These are phyloP conservation scores for Choanephora cucurbitarum DNA, from an alignment of 371 early-diverging fungal genomes.

Conservation along the genomic window DNA sequence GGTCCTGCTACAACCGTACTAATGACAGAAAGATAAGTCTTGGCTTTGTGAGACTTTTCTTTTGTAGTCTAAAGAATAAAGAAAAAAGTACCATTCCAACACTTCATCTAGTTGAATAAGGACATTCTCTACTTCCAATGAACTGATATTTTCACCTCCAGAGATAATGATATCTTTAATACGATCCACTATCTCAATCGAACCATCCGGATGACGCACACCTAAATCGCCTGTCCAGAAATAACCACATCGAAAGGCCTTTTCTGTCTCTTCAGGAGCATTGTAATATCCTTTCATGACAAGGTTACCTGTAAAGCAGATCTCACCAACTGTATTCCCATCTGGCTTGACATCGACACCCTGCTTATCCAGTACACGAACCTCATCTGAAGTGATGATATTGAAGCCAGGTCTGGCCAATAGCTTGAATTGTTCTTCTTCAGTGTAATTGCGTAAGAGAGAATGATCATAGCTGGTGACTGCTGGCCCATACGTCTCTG, in stretches of 20 bases:
- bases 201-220: constrained; percentile 67
- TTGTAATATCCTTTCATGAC: constrained; percentile 60
- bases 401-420: constrained; percentile 63
- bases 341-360: constrained; percentile 56
- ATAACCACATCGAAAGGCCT: constrained; percentile 63
- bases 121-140: constrained; percentile 68
- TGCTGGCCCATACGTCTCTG: constrained; percentile 65
- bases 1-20: constrained; percentile 65
- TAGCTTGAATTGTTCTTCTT: constrained; percentile 44
- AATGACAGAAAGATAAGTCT: background rate
- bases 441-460: constrained; percentile 27
- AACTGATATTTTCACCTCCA: constrained; percentile 77
- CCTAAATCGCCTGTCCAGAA: constrained; percentile 76
- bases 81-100: constrained; percentile 65
- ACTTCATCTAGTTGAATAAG: constrained; percentile 59
- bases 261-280: constrained; percentile 62
- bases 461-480: constrained; percentile 43
- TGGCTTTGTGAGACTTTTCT: too few relatives aligned
- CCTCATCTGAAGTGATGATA: constrained; percentile 58
- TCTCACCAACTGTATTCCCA: constrained; percentile 64
- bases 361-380: constrained; percentile 54
- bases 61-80: too few relatives aligned
- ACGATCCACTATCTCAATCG: constrained; percentile 67
- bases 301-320: constrained; percentile 65
- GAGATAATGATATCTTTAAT: constrained; percentile 73